These are phyloP conservation scores for Pythium utonaiense DNA, from an alignment of 352 stramenopile species.

Conservation along the genomic window DNA sequence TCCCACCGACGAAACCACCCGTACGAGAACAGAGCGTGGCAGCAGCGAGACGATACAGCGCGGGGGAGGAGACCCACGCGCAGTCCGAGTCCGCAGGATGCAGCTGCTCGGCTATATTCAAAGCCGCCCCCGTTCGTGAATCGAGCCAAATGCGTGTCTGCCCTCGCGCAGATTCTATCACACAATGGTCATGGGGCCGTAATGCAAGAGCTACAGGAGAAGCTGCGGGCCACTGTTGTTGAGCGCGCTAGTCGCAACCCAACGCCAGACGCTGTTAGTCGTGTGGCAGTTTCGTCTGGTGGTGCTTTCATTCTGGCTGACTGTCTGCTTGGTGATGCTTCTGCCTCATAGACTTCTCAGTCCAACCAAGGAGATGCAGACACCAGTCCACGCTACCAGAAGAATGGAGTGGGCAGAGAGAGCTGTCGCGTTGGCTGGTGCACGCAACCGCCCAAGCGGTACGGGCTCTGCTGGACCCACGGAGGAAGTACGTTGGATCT, in stretches of 20 bases:
- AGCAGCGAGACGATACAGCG: neutral
- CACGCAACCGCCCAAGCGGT: constrained; percentile 32
- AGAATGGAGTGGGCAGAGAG: neutral
- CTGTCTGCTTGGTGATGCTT: neutral
- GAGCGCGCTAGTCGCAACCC: too few relatives aligned
- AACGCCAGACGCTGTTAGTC: neutral
- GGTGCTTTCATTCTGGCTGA: neutral
- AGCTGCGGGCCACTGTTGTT: neutral
- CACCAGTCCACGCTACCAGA: neutral
- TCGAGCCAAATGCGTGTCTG: neutral
- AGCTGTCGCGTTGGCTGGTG: constrained; percentile 50
- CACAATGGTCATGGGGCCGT: neutral
- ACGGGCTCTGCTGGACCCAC: constrained; percentile 50
- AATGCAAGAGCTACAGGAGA: neutral
- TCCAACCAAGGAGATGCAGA: neutral
- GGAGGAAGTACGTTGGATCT: constrained; percentile 31
- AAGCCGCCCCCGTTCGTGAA: neutral
- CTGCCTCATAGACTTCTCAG: too few relatives aligned
- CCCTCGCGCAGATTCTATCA: neutral
- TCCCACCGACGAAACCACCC: neutral
- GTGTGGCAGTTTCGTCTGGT: too few relatives aligned
- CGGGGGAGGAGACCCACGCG: too few relatives aligned
- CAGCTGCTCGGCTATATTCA: neutral
- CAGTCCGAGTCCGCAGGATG: neutral
- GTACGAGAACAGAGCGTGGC: neutral